A percentile compares a stretch with the other conserved stretches of the same genome.
Evolutionary conservation across 179 eudicot genomes (phyloP).

Genomic region (Kewa caespitosa): DNA sequence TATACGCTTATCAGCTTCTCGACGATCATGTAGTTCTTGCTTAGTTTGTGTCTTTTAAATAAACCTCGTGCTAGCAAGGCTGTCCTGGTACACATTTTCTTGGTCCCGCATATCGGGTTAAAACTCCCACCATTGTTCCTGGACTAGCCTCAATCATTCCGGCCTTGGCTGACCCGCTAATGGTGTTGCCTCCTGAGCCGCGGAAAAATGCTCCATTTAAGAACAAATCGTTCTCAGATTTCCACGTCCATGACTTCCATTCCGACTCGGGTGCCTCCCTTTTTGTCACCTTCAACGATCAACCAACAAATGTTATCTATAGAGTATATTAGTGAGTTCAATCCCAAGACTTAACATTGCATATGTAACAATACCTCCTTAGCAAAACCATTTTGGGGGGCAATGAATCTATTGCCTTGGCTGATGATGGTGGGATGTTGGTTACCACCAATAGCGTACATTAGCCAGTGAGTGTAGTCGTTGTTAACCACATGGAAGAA

Average conservation of each 20-base stretch:
- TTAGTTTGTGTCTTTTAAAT: not conserved
- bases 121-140: slow-evolving; percentile 35
- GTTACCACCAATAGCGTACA: slow-evolving; percentile 78
- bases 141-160: slow-evolving; percentile 35
- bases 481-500: slow-evolving; percentile 71
- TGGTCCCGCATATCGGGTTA: slow-evolving; percentile 53
- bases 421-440: slow-evolving; percentile 57
- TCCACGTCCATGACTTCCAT: slow-evolving; percentile 71
- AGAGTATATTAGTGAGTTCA: not conserved
- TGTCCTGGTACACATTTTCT: slow-evolving; percentile 38
- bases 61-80: slow-evolving; percentile 35
- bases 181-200: slow-evolving; percentile 36
- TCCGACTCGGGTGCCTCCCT: slow-evolving; percentile 30
- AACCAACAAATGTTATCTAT: not conserved
- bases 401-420: slow-evolving; percentile 68
- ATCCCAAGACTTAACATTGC: too few species aligned
- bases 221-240: slow-evolving; percentile 55
- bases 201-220: slow-evolving; percentile 62
- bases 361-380: slow-evolving; percentile 66
- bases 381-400: slow-evolving; percentile 28
- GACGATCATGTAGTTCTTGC: not conserved
- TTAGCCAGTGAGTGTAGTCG: slow-evolving; percentile 62
- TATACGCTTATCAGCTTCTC: not conserved
- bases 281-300: slow-evolving; percentile 30
- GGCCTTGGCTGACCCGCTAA: not conserved